These are phyloP conservation scores for Prunus davidiana DNA, from an alignment of 306 rosid genomes.

Conservation along the genomic window DNA sequence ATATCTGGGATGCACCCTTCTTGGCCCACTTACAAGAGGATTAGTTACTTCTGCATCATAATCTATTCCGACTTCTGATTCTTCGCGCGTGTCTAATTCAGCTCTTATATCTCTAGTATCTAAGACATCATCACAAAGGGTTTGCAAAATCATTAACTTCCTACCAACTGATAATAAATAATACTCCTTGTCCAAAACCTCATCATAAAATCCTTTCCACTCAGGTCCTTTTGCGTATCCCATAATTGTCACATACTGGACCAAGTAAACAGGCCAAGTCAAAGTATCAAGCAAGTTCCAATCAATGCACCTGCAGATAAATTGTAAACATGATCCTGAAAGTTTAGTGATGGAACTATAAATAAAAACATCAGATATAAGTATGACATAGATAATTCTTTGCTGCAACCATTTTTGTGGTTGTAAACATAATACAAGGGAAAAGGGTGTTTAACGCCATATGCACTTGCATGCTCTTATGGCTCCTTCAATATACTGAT, in stretches of 20 bases:
- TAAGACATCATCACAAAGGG: constrained; percentile 74
- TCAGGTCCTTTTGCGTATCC: constrained; percentile 57
- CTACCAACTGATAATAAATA: constrained; percentile 59
- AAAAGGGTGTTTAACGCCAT: neutral
- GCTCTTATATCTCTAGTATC: constrained; percentile 64
- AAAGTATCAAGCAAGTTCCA: constrained; percentile 84
- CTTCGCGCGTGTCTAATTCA: constrained; percentile 78
- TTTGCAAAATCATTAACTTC: constrained; percentile 76
- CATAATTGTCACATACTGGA: constrained; percentile 63
- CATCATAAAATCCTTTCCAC: constrained; percentile 68
- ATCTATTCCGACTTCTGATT: constrained; percentile 70
- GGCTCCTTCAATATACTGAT: constrained; percentile 2
- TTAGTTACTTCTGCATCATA: constrained; percentile 56
- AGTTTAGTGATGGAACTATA: neutral
- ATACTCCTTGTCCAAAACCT: constrained; percentile 65
- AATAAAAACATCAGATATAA: constrained; percentile 2
- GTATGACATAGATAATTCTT: neutral
- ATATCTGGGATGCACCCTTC: constrained; percentile 70
- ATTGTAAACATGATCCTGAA: constrained; percentile 1
- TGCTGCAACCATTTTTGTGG: neutral
- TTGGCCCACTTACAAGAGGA: constrained; percentile 56
- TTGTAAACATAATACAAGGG: neutral
- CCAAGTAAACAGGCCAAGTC: constrained; percentile 85
- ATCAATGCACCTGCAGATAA: constrained; percentile 59
- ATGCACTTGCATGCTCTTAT: neutral